phyloP scores from a whole-genome alignment of 164 flowering plant genomes.

The Malania oleifera region DNA sequence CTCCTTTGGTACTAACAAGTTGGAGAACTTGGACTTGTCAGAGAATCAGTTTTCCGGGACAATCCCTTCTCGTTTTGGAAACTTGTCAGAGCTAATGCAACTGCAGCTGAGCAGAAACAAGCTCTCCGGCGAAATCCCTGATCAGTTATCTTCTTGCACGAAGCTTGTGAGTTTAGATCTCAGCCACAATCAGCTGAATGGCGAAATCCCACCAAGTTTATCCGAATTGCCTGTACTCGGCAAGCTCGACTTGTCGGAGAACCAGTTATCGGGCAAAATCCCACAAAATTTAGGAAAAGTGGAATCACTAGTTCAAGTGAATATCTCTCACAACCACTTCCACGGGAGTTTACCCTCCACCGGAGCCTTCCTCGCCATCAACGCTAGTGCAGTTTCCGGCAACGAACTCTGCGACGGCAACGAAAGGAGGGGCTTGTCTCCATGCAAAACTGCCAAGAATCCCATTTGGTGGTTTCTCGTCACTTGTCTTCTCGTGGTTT shows the following conservation, averaged over 20 bases:
- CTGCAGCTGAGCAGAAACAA: slow-evolving; percentile 46
- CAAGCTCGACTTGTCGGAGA: slow-evolving; percentile 61
- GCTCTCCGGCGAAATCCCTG: slow-evolving; percentile 63
- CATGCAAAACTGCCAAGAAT: slow-evolving; percentile 38
- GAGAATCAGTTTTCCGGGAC: slow-evolving; percentile 52
- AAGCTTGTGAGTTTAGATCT: slow-evolving; percentile 65
- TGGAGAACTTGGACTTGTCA: slow-evolving; percentile 66
- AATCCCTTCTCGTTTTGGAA: slow-evolving; percentile 45
- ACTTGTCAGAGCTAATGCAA: slow-evolving; percentile 43
- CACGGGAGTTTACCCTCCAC: slow-evolving; percentile 60
- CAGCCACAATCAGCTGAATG: slow-evolving; percentile 53
- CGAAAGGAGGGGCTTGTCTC: slow-evolving; percentile 42
- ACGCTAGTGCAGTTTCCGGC: slow-evolving; percentile 54
- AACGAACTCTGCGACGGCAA: slow-evolving; percentile 64
- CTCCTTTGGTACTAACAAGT: slow-evolving; percentile 39
- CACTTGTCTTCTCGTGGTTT: slow-evolving; percentile 23
- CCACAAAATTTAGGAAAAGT: slow-evolving; percentile 49
- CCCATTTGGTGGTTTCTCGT: slow-evolving; percentile 37
- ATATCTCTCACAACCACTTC: slow-evolving; percentile 65
- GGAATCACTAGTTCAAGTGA: slow-evolving; percentile 60
- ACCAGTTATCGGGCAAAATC: slow-evolving; percentile 53
- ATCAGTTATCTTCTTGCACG: slow-evolving; percentile 43
- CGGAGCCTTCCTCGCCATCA: slow-evolving; percentile 66
- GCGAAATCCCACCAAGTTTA: slow-evolving; percentile 48
- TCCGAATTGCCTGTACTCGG: slow-evolving; percentile 63